Conservation (phyloP, 106 monocot genomes). For the Triglochin maritima region DNA sequence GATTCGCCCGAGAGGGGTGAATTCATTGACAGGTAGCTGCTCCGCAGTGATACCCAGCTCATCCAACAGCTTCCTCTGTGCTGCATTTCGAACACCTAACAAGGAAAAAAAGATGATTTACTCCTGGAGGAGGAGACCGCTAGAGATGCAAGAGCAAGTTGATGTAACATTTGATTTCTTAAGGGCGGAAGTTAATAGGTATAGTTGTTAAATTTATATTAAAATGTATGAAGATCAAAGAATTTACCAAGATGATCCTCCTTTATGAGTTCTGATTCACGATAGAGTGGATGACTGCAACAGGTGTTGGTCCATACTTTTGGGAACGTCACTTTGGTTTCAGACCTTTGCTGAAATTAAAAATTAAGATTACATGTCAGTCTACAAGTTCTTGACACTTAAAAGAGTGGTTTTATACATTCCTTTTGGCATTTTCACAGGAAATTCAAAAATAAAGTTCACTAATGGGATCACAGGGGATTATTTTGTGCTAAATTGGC, state of each 20-base stretch:
- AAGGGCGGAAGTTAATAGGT: not conserved
- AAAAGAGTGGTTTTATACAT: not conserved
- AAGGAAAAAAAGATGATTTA: not conserved
- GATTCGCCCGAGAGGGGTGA: slow-evolving; percentile 77
- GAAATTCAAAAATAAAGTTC: no score
- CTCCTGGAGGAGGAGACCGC: not conserved
- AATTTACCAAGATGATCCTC: slow-evolving; percentile 53
- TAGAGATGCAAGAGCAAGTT: not conserved
- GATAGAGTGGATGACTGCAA: slow-evolving; percentile 79
- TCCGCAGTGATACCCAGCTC: slow-evolving; percentile 78
- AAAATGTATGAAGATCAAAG: not conserved
- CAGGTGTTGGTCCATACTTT: slow-evolving; percentile 73
- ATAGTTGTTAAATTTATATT: not conserved
- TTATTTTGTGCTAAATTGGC: no score
- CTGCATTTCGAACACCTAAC: slow-evolving; percentile 82
- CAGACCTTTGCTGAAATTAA: slow-evolving; percentile 24
- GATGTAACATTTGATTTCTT: no score
- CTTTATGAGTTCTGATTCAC: slow-evolving; percentile 69
- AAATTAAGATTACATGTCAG: not conserved
- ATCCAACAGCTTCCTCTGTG: slow-evolving; percentile 81
- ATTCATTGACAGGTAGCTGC: slow-evolving; percentile 68
- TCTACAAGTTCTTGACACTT: not conserved
- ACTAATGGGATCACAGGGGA: no score
- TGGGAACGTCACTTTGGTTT: slow-evolving; percentile 60
- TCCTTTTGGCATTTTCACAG: no score